These are phyloP conservation scores for Botrytis elliptica DNA, from an alignment of 2,329 filamentous ascomycete species.

Conservation along the genomic window DNA sequence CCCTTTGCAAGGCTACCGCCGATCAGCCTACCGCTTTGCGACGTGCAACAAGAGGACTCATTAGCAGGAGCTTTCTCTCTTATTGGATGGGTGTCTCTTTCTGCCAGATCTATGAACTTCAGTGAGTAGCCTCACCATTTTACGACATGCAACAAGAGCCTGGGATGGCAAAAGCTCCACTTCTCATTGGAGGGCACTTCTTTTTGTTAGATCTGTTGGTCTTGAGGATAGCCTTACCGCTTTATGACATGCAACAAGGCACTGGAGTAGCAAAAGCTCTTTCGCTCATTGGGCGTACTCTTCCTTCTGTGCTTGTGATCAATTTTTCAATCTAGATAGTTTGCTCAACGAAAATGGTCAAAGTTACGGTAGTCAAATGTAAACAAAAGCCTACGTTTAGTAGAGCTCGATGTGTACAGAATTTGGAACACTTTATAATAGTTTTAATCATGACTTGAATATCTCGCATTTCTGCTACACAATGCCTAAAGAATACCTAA, in stretches of 20 bases:
- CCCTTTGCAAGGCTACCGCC: not conserved
- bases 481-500: not conserved
- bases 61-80: not conserved
- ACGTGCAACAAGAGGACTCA: not conserved
- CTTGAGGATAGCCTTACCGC: not conserved
- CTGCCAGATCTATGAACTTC: not conserved
- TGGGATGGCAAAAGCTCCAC: too few relatives aligned
- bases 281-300: not conserved
- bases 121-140: not conserved
- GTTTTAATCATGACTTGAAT: not conserved
- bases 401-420: not conserved
- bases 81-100: not conserved
- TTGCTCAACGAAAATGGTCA: accelerated
- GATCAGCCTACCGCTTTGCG: not conserved
- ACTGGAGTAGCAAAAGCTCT: not conserved
- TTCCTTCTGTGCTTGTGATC: not conserved
- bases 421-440: not conserved
- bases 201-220: not conserved
- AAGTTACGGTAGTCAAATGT: not conserved
- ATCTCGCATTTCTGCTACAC: not conserved
- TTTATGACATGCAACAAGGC: not conserved
- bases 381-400: accelerated
- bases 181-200: not conserved
- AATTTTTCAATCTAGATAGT: not conserved
- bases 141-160: conserved; percentile 1